Base-by-base conservation (phyloP, 192 early-diverging fungal genomes). In the Umbelopsis vinacea region DNA sequence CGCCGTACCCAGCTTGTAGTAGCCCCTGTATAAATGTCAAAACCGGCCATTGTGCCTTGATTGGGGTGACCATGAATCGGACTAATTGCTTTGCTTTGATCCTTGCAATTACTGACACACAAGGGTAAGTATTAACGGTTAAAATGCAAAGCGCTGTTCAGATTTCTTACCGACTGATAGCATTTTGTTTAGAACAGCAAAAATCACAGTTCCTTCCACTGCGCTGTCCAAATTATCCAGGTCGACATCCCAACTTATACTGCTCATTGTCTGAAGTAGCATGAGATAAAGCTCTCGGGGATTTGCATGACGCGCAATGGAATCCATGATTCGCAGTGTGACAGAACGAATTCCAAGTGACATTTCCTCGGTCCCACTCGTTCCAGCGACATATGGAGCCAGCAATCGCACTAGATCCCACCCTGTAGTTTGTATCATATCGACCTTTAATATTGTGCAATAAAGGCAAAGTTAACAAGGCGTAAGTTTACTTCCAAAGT, bases 41-140 rank as follows among this genome's bases (percentile, higher is more conserved):
- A 17, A 63, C 57, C 6, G 26, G 29, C 15, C 15, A 15, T 14
- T 63, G 57, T 35, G 29, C 57, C 33, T 63, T 63, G 33, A 63
- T 63, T 3, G 33, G 57, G 17, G 29, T 63, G 57, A 35, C 14
- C 26, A 63, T 38, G 17, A 63, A 63, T 19, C 57, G 33, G 6
- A 35, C 26, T 7, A 63, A 19, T 14, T 63, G 57, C 57, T 63
- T 63, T 17, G 57, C 35, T 35, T 63, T 63, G 14, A 63, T 63
- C 26, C 57, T 63, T 63, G 24, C 33, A 4, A 63, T 63, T 6
- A 63, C 57, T 63, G 33, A n/a, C 8, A 37, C 5, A 5, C 26
- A 26, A 24, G 22, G 14, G 29, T 14, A 17, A 37, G 12, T 63
- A 63, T 2, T 12, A 9, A 37, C 1, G 15, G 14, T 17, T 6